Conservation (phyloP, 2,329 filamentous ascomycete species). For the Penicillium sp. region DNA sequence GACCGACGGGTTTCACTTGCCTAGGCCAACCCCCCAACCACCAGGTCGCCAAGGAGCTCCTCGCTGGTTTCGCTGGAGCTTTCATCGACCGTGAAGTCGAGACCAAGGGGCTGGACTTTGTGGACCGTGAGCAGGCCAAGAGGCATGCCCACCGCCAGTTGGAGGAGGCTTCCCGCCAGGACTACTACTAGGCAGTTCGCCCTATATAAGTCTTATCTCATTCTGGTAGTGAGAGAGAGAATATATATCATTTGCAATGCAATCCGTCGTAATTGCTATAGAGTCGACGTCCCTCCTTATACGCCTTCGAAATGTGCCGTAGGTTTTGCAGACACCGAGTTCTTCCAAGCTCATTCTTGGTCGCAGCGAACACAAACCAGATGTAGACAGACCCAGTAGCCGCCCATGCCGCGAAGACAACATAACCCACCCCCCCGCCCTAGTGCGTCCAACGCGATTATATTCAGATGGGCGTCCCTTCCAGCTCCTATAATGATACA, state of each 20-base stretch:
- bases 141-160: constrained; percentile 59
- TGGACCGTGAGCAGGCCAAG: constrained; percentile 65
- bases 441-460: not conserved
- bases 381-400: not conserved
- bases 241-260: not conserved
- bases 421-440: not conserved
- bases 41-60: constrained; percentile 74
- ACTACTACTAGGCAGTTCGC: constrained; percentile 8
- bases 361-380: not conserved
- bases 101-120: constrained; percentile 65
- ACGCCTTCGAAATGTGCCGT: no score
- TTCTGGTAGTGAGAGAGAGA: not conserved
- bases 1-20: no score
- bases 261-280: no score
- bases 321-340: no score
- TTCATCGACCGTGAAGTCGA: constrained; percentile 78
- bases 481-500: no score
- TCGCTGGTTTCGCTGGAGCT: constrained; percentile 75
- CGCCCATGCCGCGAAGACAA: not conserved
- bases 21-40: constrained; percentile 72
- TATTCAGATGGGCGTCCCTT: no score
- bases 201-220: not conserved
- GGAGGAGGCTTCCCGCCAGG: constrained; percentile 44
- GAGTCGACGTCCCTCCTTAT: no score
- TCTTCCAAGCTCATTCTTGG: not conserved